These are phyloP conservation scores for Fistulina hepatica DNA, from an alignment of 1,284 basidiomycete species.

Conservation along the genomic window DNA sequence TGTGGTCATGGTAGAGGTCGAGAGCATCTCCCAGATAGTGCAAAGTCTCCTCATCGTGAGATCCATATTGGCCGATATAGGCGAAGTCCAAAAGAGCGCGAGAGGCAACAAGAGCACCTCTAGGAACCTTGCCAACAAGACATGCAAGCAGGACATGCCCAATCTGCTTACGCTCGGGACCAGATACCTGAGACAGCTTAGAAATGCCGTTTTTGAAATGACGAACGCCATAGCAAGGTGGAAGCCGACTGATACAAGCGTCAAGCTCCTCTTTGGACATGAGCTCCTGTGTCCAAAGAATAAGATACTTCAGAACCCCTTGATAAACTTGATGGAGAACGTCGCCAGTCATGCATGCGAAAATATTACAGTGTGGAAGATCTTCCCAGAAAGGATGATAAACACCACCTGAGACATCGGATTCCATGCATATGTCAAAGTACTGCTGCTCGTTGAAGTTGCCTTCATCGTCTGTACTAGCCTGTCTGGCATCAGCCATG, in stretches of 20 bases:
- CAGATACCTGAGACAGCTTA: conserved; percentile 21
- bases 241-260: conserved; percentile 22
- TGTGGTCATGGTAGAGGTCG: conserved; percentile 7
- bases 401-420: no score
- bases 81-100: conserved; percentile 6
- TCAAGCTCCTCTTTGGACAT: conserved; percentile 24
- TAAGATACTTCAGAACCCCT: conserved; percentile 28
- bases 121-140: conserved; percentile 12
- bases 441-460: no score
- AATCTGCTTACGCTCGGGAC: conserved; percentile 26
- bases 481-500: no score
- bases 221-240: conserved; percentile 27
- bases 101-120: conserved; percentile 9
- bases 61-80: conserved; percentile 8
- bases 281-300: conserved; percentile 20
- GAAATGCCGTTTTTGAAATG: conserved; percentile 31
- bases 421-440: no score
- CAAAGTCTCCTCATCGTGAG: conserved; percentile 5
- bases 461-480: no score
- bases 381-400: conserved; percentile 28
- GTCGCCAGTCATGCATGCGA: conserved; percentile 26
- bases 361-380: conserved; percentile 26
- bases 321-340: conserved; percentile 29
- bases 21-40: not conserved
- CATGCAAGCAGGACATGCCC: conserved; percentile 22